Conservation (phyloP, 2,329 filamentous ascomycete genomes). For the Arthrobotrys sphaeroides region DNA sequence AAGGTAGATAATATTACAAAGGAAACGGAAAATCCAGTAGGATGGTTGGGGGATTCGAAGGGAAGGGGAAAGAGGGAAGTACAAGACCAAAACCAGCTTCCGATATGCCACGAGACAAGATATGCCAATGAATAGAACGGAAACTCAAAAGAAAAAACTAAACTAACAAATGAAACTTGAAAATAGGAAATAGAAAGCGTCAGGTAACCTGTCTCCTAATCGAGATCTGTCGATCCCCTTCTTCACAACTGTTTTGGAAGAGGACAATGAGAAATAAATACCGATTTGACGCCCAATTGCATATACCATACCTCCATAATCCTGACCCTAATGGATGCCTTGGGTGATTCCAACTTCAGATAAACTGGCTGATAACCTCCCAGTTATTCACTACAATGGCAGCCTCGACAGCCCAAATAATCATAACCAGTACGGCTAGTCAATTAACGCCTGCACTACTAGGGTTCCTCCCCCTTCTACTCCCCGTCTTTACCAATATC, state of each 20-base stretch:
- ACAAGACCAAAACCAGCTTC: constrained; percentile 23
- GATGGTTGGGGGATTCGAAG: too few relatives aligned
- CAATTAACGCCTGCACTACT: constrained; percentile 39
- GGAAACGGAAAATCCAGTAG: not conserved
- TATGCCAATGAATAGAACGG: too few relatives aligned
- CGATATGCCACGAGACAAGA: constrained; percentile 3
- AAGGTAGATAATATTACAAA: constrained; percentile 3
- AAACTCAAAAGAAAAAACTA: not conserved
- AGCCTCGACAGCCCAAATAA: constrained; percentile 42
- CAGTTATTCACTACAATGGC: constrained; percentile 19
- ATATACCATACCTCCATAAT: not conserved
- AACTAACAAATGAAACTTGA: not conserved
- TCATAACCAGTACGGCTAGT: constrained; percentile 43
- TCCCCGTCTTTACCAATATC: constrained; percentile 56
- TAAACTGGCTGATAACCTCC: constrained; percentile 1
- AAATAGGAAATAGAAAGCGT: not conserved
- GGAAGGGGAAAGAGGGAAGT: not conserved
- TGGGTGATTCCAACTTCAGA: not conserved
- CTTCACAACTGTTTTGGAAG: not conserved
- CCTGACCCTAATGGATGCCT: not conserved
- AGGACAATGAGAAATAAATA: not conserved
- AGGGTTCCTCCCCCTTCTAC: constrained; percentile 50
- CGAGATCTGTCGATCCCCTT: too few relatives aligned
- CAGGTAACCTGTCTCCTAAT: not conserved
- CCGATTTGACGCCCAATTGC: not conserved